A percentile compares a stretch with the other conserved stretches of the same genome.
These are phyloP conservation scores for Neodidymelliopsis sp. DNA, from an alignment of 2,329 filamentous ascomycete genomes.

Conservation along the genomic window DNA sequence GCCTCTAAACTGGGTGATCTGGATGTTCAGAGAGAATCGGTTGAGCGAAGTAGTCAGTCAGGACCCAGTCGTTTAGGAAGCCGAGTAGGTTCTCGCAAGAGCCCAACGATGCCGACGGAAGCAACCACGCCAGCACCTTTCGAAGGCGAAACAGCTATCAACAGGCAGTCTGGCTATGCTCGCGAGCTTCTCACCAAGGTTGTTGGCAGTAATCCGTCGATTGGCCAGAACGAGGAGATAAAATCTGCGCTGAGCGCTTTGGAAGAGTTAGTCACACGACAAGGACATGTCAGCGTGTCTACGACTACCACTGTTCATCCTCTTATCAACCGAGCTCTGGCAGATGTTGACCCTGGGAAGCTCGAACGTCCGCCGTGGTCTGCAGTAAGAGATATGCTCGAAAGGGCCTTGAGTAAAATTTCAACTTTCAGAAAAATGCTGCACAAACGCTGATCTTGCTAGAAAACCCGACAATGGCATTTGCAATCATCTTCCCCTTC, in stretches of 20 bases:
- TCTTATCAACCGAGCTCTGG: slow-evolving; percentile 34
- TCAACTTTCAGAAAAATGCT: neutral
- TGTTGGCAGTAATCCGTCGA: slow-evolving; percentile 45
- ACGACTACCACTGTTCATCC: slow-evolving; percentile 17
- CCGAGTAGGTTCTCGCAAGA: slow-evolving; percentile 19
- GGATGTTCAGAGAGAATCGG: slow-evolving; percentile 30
- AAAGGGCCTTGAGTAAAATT: slow-evolving; percentile 3
- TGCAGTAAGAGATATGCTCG: slow-evolving; percentile 27
- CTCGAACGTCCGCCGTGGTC: slow-evolving; percentile 45
- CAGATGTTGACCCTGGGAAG: slow-evolving; percentile 34
- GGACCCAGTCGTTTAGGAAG: slow-evolving; percentile 29
- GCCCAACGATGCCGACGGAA: slow-evolving; percentile 32
- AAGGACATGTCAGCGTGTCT: slow-evolving; percentile 28
- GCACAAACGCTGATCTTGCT: slow-evolving; percentile 4
- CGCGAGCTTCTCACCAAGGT: slow-evolving; percentile 53
- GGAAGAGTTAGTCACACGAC: slow-evolving; percentile 41
- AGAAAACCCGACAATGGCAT: slow-evolving; percentile 44
- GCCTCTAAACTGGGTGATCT: slow-evolving; percentile 40
- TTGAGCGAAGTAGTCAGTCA: slow-evolving; percentile 35
- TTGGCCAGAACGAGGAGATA: slow-evolving; percentile 45
- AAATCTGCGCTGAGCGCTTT: slow-evolving; percentile 43
- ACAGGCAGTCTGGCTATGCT: slow-evolving; percentile 58
- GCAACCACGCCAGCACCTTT: slow-evolving; percentile 46
- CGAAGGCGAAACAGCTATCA: slow-evolving; percentile 60
- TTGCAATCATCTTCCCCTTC: slow-evolving; percentile 43